These are phyloP conservation scores for Heteromeles arbutifolia DNA, from an alignment of 306 rosid species.

Conservation along the genomic window DNA sequence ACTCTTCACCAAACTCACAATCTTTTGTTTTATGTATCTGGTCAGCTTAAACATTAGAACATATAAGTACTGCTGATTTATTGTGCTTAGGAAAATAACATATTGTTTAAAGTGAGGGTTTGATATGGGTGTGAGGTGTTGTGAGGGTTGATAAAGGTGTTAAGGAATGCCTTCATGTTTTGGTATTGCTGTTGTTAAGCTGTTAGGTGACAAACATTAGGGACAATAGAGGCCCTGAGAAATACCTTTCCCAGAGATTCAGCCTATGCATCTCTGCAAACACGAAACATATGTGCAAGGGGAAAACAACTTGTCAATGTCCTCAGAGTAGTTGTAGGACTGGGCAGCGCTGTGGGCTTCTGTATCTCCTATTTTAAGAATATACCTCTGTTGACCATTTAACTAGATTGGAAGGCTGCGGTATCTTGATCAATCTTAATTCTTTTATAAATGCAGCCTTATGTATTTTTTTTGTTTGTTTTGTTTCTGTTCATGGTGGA, in stretches of 20 bases:
- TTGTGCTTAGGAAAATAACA: background rate
- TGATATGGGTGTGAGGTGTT: conserved; percentile 5
- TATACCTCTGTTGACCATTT: background rate
- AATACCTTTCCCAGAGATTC: background rate
- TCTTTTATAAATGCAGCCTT: background rate
- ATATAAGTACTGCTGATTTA: background rate
- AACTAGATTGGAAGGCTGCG: background rate
- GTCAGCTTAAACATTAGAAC: background rate
- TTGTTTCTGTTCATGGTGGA: background rate
- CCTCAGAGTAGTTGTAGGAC: background rate
- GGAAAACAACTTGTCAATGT: background rate
- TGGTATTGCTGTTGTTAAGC: background rate
- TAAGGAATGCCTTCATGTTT: background rate
- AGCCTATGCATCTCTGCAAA: background rate
- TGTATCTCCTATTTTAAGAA: background rate
- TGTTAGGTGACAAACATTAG: background rate
- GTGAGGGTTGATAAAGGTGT: background rate
- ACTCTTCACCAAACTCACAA: background rate
- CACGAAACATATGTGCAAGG: background rate
- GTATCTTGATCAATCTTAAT: background rate
- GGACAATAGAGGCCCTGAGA: background rate
- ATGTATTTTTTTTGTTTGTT: background rate
- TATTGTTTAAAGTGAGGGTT: background rate
- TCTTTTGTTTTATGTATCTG: conserved; percentile 14
- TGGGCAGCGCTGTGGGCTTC: background rate